Conservation (phyloP, 495 filamentous ascomycete genomes). For the Xylaria curta region DNA sequence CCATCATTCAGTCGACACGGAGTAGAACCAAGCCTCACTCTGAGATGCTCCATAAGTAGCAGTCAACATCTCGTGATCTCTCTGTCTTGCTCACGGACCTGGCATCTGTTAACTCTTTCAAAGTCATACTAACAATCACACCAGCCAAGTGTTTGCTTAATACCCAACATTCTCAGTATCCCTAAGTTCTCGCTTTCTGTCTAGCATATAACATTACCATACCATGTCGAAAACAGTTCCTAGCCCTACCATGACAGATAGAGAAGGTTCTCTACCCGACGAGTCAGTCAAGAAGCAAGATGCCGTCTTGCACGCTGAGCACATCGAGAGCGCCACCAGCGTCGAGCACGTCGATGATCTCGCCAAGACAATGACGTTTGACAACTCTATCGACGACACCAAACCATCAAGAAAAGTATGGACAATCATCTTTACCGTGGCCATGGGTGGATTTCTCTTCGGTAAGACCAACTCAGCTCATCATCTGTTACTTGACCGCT, state of each 20-base stretch:
- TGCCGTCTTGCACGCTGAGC: background rate
- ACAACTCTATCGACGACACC: constrained; percentile 42
- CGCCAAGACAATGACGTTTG: constrained; percentile 10
- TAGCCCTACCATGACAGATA: background rate
- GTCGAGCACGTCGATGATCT: background rate
- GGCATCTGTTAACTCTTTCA: background rate
- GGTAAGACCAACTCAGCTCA: constrained; percentile 20
- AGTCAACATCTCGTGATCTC: background rate
- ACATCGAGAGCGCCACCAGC: background rate
- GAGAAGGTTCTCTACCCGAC: background rate
- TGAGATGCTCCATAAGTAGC: background rate
- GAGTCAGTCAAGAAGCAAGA: background rate
- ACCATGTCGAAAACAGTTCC: background rate
- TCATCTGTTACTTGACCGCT: constrained; percentile 2
- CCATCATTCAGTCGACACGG: background rate
- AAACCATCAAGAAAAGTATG: constrained; percentile 41
- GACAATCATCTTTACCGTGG: constrained; percentile 51
- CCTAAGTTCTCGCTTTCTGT: background rate
- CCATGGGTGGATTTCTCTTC: constrained; percentile 49
- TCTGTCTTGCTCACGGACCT: background rate
- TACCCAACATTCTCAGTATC: background rate
- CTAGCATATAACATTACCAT: background rate
- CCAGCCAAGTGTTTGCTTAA: background rate
- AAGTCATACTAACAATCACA: background rate
- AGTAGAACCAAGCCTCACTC: background rate